A percentile compares a stretch with the other conserved stretches of the same genome.
Evolutionary conservation across 768 basidiomycete species (phyloP).

Genomic region (Mycena leptocephala): DNA sequence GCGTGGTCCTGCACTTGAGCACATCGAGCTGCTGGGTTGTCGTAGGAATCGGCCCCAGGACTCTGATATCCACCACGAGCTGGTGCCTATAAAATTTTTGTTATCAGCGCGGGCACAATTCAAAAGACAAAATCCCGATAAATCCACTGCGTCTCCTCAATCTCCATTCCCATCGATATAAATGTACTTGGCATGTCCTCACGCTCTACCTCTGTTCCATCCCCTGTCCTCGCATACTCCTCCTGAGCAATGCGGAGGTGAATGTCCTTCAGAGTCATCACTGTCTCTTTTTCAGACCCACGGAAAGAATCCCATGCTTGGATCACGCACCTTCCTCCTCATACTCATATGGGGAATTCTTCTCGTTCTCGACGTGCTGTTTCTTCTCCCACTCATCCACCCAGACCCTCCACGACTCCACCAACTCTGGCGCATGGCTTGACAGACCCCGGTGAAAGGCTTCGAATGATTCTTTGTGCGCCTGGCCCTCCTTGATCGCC

Average conservation of each 20-base stretch:
- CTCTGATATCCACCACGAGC: background rate
- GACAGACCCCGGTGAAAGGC: background rate
- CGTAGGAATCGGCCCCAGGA: background rate
- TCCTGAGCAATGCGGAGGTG: background rate
- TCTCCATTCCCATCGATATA: background rate
- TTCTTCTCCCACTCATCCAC: background rate
- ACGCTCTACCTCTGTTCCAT: background rate
- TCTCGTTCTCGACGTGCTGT: no score
- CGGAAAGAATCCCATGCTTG: background rate
- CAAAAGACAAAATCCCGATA: no score
- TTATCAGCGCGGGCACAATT: no score
- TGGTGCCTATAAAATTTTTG: background rate
- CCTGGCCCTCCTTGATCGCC: constrained; percentile 1
- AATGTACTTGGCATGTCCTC: constrained; percentile 18
- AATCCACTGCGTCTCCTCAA: constrained; percentile 11
- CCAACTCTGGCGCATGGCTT: background rate
- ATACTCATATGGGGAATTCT: constrained; percentile 2
- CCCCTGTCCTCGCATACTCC: background rate
- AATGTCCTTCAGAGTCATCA: constrained; percentile 1
- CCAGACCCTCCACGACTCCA: background rate
- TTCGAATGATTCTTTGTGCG: background rate
- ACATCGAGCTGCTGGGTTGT: background rate
- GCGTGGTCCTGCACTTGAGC: background rate
- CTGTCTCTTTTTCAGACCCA: no score
- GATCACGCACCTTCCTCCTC: background rate